Evolutionary conservation across 345 rosid species (phyloP), one percentile per base, ranked within the genome.

Genomic region (Linum lewisii): DNA sequence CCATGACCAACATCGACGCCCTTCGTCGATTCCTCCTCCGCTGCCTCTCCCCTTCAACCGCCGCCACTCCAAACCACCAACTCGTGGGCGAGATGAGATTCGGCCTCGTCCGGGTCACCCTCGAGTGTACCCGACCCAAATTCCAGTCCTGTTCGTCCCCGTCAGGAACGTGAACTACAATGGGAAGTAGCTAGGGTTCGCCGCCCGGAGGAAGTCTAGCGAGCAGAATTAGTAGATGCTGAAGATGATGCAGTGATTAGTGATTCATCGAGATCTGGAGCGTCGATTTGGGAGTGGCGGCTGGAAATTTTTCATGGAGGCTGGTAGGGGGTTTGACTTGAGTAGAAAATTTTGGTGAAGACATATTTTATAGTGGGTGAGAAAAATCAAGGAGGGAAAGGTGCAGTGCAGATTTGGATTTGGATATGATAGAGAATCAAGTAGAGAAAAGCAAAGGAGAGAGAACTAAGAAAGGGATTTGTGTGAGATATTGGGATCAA

Each of bases 11-110:
- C 73, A 78, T 79, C 73, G 76, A 79, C 79, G 51, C 73, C 65
- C 86, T 87, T 84, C 79, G 95, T 75, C 90, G 87, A 50, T 69
- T 74, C 75, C 70, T 84, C 73, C 87, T 84, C 64, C 85, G 90
- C 21, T 84, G 96, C 50, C 59, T 83, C 81, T 56, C 73, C 64
- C 78, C 85, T 49, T 34, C 77, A 72, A 44, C 62, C 71, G 26
- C 78, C 57, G 1, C 78, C 73, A 9, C 63, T 22, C 5, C 51
- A 66, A 22, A 13, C 67, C 63, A 72, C 53, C 87, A 79, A 44
- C 69, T 88, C 0, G 84, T 84, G 51, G 82, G 73, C 44, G 98
- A 86, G 75, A 88, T 88, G 98, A 71, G 71, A 44, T 78, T 69
- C 50, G 96, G 84, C 51, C 75, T 83, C 19, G 87, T 86, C 37